A percentile compares a stretch with the other conserved stretches of the same genome.
These are phyloP conservation scores for Backusella mclennaniae DNA, from an alignment of 192 early-diverging fungal genomes.

Conservation along the genomic window DNA sequence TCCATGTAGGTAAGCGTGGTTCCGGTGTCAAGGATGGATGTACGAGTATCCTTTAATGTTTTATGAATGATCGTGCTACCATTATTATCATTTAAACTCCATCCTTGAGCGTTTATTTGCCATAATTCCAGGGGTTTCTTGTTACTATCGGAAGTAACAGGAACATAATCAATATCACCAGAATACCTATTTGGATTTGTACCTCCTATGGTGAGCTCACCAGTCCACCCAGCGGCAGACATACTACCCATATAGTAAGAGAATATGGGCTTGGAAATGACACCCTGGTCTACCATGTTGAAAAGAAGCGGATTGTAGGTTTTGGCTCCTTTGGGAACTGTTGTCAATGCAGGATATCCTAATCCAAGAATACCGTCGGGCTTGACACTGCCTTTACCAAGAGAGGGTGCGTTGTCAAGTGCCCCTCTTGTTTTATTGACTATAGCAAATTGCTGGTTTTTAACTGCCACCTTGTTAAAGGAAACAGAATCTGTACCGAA, in stretches of 20 bases:
- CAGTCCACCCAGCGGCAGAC: conserved; percentile 24
- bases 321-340: neutral
- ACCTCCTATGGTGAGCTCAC: conserved; percentile 54
- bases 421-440: conserved; percentile 13
- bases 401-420: conserved; percentile 11
- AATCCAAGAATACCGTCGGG: conserved; percentile 35
- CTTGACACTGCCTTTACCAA: neutral
- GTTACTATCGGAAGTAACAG: conserved; percentile 12
- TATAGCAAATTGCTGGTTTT: conserved; percentile 33
- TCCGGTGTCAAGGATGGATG: conserved; percentile 28
- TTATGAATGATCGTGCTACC: neutral
- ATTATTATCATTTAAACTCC: conserved; percentile 14
- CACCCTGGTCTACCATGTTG: neutral
- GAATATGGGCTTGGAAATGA: neutral
- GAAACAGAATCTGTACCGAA: conserved; percentile 29
- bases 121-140: neutral
- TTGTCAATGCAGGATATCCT: conserved; percentile 27
- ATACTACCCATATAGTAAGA: conserved; percentile 16
- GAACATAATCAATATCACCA: conserved; percentile 47
- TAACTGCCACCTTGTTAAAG: conserved; percentile 13
- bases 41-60: neutral
- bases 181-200: conserved; percentile 43
- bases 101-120: conserved; percentile 4
- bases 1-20: conserved; percentile 25
- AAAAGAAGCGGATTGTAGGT: conserved; percentile 8